Evolutionary conservation across 306 rosid species (phyloP).

Genomic region (Pyrus pyrifolia): DNA sequence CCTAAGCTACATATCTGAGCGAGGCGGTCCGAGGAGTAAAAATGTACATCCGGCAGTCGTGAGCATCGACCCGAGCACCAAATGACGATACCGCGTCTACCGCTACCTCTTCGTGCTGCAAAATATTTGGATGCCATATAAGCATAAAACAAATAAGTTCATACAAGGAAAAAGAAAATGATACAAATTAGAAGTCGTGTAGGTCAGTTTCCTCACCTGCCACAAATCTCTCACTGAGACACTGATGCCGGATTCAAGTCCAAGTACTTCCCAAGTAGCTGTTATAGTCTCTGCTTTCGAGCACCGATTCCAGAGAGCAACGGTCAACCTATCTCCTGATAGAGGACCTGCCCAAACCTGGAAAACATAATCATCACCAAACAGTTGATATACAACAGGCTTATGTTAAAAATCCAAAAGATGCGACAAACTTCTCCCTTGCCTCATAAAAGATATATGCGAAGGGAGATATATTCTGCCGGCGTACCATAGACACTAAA

Average conservation of each 20-base stretch:
- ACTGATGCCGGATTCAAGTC: conserved; percentile 49
- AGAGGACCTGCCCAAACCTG: conserved; percentile 99
- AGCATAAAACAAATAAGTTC: background rate
- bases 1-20: conserved; percentile 21
- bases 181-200: background rate
- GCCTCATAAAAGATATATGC: background rate
- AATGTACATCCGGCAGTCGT: conserved; percentile 46
- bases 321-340: conserved; percentile 51
- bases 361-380: background rate
- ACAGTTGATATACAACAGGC: background rate
- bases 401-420: background rate
- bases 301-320: conserved; percentile 91
- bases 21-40: conserved; percentile 38
- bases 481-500: background rate
- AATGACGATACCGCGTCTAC: conserved; percentile 55
- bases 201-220: conserved; percentile 53
- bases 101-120: conserved; percentile 61
- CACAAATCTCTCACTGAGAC: conserved; percentile 83
- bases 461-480: background rate
- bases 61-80: conserved; percentile 55
- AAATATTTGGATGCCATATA: conserved; percentile 4
- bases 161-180: background rate
- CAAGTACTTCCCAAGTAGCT: conserved; percentile 58
- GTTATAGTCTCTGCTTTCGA: conserved; percentile 44
- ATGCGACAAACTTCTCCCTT: background rate